Percentiles rank a stretch among this genome's conserved stretches.
Conservation (phyloP, 2,329 filamentous ascomycete species). For the Diaporthe eres region DNA sequence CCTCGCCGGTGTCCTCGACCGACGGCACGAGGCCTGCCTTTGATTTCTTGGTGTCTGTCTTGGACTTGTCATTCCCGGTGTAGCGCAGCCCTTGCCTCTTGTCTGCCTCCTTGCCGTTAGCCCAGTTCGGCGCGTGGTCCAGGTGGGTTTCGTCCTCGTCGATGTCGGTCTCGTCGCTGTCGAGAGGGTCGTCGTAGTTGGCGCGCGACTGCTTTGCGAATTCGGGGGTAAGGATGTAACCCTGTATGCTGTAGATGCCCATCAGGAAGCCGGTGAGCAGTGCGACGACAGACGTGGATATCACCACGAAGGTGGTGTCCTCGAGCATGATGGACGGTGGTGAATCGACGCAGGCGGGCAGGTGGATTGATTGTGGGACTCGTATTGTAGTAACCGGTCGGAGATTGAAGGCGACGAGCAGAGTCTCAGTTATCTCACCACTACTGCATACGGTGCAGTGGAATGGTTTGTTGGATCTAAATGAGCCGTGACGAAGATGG, state of each 20-base stretch:
- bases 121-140: constrained; percentile 78
- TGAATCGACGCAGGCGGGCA: not conserved
- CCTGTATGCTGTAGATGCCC: constrained; percentile 78
- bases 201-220: constrained; percentile 70
- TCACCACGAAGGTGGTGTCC: constrained; percentile 61
- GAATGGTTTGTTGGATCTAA: not conserved
- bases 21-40: constrained; percentile 53
- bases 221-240: constrained; percentile 70
- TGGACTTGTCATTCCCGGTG: constrained; percentile 48
- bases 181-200: constrained; percentile 71
- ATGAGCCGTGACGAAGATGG: not conserved
- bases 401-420: not conserved
- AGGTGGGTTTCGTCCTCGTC: constrained; percentile 71
- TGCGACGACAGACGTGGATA: constrained; percentile 81
- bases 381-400: too few species aligned
- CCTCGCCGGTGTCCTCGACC: constrained; percentile 69
- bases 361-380: not conserved
- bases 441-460: not conserved
- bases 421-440: not conserved
- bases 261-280: constrained; percentile 85
- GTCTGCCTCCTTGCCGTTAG: constrained; percentile 73
- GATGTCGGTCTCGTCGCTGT: constrained; percentile 78
- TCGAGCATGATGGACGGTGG: constrained; percentile 6
- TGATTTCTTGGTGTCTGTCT: constrained; percentile 52
- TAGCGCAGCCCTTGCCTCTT: constrained; percentile 67